Percentiles rank a stretch among this genome's conserved stretches.
phyloP scores from a whole-genome alignment of 1,284 basidiomycete species.

The Microbotryum saponariae region DNA sequence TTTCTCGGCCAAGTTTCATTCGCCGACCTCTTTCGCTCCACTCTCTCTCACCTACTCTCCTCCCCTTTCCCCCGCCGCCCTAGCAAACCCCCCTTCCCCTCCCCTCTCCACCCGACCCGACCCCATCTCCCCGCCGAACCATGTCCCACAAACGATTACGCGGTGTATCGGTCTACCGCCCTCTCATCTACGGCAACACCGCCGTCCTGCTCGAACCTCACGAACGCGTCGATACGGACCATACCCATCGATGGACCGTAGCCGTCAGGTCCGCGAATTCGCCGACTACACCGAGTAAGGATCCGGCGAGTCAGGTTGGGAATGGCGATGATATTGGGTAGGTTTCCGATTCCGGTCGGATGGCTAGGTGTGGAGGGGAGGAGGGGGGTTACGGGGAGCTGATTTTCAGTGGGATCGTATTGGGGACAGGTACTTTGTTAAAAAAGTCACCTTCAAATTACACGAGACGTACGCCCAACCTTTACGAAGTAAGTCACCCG shows the following conservation, averaged over 20 bases:
- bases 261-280: conserved; percentile 62
- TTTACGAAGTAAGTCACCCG: conserved; percentile 60
- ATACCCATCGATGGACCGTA: conserved; percentile 96
- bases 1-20: too few relatives aligned
- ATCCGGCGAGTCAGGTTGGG: conserved; percentile 48
- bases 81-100: too few relatives aligned
- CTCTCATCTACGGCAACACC: conserved; percentile 94
- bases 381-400: neutral
- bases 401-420: neutral
- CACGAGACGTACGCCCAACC: conserved; percentile 95
- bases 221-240: conserved; percentile 61
- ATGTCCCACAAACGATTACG: conserved; percentile 16
- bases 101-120: too few relatives aligned
- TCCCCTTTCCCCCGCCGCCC: too few relatives aligned
- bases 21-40: too few relatives aligned
- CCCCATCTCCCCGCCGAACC: too few relatives aligned
- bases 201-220: conserved; percentile 69
- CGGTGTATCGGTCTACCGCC: conserved; percentile 77
- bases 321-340: conserved; percentile 46
- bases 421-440: conserved; percentile 68
- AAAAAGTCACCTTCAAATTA: conserved; percentile 91
- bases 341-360: neutral
- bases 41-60: too few relatives aligned
- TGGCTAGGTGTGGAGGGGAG: neutral
- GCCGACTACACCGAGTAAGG: conserved; percentile 44